Base-by-base conservation (phyloP, 495 filamentous ascomycete genomes). In the Delitschia confertaspora region DNA sequence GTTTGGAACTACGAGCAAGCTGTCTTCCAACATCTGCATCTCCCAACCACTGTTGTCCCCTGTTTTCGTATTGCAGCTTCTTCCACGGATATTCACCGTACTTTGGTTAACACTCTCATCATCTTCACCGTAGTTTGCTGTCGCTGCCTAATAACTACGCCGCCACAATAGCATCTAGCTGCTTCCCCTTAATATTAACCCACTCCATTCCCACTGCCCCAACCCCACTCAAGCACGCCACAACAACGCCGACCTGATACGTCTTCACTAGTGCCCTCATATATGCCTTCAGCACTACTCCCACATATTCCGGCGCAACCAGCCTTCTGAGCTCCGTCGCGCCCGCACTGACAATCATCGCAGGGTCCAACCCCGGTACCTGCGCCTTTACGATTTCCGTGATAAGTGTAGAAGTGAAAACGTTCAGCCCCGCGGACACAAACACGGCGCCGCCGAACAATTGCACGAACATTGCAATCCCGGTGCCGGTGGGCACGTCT, bases 401-500 rank as follows among this genome's bases (percentile, higher is more conserved):
- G 32, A 60, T 34, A 7, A 59, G 32, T 7, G 31, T 31, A 8
- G 33, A 27, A 20, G 29, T 32, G 43, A 63, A 52, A 22, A 63
- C 43, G 32, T 63, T 63, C 30, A 61, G 45, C 0, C 32, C 48
- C 7, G 56, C 56, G 19, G 38, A 35, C 10, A 63, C 31, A 25
- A 60, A 48, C n/a, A 63, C 33, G 6, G 60, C 58, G 17, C 48
- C 48, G 1, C 58, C 56, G 10, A 61, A 35, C 1, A 36, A n/a
- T 27, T 60, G 60, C 11, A 27, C 22, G 45, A 63, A 60, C 19
- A 57, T 49, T 13, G 58, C 44, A 1, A 58, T 22, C 3, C 31
- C 46, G 10, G 38, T 44, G 11, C 50, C 50, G 23, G 32, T 25
- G 4, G 37, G 37, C 5, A 54, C 27, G 32, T 54, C 50, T 22